A percentile compares a stretch with the other conserved stretches of the same genome.
These are phyloP conservation scores for Podospora australis DNA, from an alignment of 495 filamentous ascomycete genomes.

Conservation along the genomic window DNA sequence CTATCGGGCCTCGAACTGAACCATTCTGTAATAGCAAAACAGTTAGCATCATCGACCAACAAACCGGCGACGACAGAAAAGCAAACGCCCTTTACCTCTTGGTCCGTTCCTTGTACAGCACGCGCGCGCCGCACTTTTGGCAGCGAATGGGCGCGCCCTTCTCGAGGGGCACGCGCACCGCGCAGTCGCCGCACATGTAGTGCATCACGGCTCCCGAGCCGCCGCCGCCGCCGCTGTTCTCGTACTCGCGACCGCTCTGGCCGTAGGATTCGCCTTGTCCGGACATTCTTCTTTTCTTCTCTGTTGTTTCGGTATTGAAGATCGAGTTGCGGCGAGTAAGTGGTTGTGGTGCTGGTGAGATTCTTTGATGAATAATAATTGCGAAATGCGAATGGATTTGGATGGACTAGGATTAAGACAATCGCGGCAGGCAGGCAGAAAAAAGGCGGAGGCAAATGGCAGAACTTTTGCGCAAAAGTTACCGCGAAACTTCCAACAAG, in stretches of 20 bases:
- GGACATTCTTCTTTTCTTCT: slow-evolving; percentile 37
- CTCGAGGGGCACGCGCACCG: slow-evolving; percentile 69
- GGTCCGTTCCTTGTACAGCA: slow-evolving; percentile 96
- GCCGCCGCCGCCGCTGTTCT: slow-evolving; percentile 27
- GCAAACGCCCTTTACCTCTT: slow-evolving; percentile 64
- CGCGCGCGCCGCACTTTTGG: slow-evolving; percentile 91
- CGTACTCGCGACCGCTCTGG: no score
- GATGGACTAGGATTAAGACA: neutral
- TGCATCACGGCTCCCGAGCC: slow-evolving; percentile 51
- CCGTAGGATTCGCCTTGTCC: slow-evolving; percentile 66
- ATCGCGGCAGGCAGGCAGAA: slow-evolving; percentile 17
- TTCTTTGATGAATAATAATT: neutral
- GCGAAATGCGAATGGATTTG: neutral
- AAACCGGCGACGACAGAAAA: neutral
- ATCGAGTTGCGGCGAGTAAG: neutral
- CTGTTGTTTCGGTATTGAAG: neutral
- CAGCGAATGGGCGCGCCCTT: slow-evolving; percentile 85
- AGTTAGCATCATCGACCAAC: slow-evolving; percentile 6
- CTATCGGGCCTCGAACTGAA: slow-evolving; percentile 93
- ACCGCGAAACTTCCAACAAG: neutral
- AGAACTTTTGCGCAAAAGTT: slow-evolving; percentile 21
- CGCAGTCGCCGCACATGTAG: slow-evolving; percentile 94
- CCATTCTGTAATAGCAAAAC: slow-evolving; percentile 61
- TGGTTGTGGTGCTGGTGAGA: neutral
- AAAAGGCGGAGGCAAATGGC: slow-evolving; percentile 27